Evolutionary conservation across 495 filamentous ascomycete genomes (phyloP).

Genomic region (Bathelium albidoporum): DNA sequence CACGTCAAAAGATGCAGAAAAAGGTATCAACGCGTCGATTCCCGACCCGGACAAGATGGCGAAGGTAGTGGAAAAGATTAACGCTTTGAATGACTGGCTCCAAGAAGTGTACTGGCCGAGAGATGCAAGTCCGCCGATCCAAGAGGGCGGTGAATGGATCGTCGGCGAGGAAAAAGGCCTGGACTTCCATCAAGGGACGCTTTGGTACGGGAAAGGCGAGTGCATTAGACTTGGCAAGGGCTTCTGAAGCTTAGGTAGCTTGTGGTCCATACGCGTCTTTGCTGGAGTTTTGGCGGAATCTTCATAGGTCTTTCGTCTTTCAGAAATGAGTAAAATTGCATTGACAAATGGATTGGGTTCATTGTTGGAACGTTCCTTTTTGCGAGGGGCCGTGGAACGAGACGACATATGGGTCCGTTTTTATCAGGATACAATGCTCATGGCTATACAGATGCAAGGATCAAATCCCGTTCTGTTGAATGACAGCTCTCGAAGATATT

Average conservation of each 20-base stretch:
- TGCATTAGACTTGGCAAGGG: slow-evolving; percentile 17
- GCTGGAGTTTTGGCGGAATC: neutral
- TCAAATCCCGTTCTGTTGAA: too few species aligned
- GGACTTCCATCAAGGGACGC: slow-evolving; percentile 16
- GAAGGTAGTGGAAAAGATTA: slow-evolving; percentile 54
- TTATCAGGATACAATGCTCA: too few species aligned
- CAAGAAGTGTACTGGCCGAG: slow-evolving; percentile 55
- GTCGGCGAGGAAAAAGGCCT: slow-evolving; percentile 22
- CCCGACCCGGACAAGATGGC: slow-evolving; percentile 39
- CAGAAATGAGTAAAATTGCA: too few species aligned
- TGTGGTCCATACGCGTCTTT: neutral
- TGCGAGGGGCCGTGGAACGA: too few species aligned
- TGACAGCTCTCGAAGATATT: too few species aligned
- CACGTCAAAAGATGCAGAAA: slow-evolving; percentile 13
- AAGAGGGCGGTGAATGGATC: slow-evolving; percentile 49
- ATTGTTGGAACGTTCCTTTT: too few species aligned
- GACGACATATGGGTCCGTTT: too few species aligned
- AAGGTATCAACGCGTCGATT: neutral
- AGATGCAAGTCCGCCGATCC: slow-evolving; percentile 35
- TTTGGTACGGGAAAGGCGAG: slow-evolving; percentile 24
- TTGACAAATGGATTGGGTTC: too few species aligned
- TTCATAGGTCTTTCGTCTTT: too few species aligned
- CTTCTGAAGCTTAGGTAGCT: slow-evolving; percentile 11
- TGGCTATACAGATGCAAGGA: too few species aligned
- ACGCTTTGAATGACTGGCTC: slow-evolving; percentile 65